phyloP scores from a whole-genome alignment of 1,284 basidiomycete genomes.

The Apiotrichum brassicae region DNA sequence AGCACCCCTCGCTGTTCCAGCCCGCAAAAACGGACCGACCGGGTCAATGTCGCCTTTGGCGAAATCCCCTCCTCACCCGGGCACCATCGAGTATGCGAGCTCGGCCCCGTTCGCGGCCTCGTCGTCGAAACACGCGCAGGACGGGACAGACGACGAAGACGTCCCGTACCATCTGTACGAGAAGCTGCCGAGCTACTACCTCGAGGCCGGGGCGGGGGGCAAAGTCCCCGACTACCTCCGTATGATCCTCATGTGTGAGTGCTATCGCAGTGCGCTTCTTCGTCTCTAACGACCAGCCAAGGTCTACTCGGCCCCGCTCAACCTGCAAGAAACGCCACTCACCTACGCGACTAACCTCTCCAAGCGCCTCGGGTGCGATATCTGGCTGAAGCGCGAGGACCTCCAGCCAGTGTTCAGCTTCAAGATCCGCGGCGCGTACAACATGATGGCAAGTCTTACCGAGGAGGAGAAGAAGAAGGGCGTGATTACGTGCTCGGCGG shows the following conservation, averaged over 20 bases:
- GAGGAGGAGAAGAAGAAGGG: conserved; percentile 94
- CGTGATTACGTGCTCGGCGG: conserved; percentile 94
- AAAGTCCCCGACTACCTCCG: conserved; percentile 82
- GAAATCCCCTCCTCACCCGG: conserved; percentile 7
- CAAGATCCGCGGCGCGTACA: conserved; percentile 97
- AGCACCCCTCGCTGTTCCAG: neutral
- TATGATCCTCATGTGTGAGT: conserved; percentile 70
- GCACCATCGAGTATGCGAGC: conserved; percentile 45
- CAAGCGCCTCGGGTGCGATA: conserved; percentile 73
- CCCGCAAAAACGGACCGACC: neutral
- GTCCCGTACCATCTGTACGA: conserved; percentile 46
- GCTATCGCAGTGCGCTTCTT: neutral
- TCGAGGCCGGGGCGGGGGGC: conserved; percentile 27
- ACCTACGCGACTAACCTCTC: conserved; percentile 81
- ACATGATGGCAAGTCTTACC: conserved; percentile 88
- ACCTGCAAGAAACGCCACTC: conserved; percentile 86
- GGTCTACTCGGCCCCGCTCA: conserved; percentile 68
- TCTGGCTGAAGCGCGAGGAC: conserved; percentile 96
- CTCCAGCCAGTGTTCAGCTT: conserved; percentile 98
- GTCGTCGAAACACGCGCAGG: conserved; percentile 27
- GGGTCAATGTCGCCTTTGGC: conserved; percentile 11
- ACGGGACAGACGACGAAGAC: conserved; percentile 31
- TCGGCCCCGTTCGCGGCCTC: conserved; percentile 39
- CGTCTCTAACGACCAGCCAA: conserved; percentile 53
- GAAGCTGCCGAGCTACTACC: conserved; percentile 39